Evolutionary conservation across 2,329 filamentous ascomycete genomes (phyloP).

Genomic region (Fusarium mangiferae): DNA sequence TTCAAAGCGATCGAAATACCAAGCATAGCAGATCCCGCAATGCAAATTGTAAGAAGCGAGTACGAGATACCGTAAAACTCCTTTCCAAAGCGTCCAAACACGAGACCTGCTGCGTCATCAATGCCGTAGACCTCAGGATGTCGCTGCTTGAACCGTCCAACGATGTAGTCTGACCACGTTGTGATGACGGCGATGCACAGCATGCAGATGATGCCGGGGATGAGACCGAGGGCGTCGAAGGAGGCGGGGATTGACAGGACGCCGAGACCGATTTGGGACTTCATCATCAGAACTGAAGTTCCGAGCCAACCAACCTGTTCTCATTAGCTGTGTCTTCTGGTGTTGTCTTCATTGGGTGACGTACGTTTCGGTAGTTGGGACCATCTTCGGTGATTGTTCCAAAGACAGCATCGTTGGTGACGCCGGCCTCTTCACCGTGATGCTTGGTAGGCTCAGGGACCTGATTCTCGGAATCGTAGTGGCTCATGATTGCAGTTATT

Average conservation of each 20-base stretch:
- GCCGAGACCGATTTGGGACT: slow-evolving; percentile 57
- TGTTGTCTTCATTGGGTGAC: not conserved
- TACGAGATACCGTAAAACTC: slow-evolving; percentile 53
- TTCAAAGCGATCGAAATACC: slow-evolving; percentile 54
- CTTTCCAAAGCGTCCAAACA: slow-evolving; percentile 59
- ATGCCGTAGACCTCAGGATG: slow-evolving; percentile 64
- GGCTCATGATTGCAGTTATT: slow-evolving; percentile 15
- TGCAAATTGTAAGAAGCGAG: slow-evolving; percentile 48
- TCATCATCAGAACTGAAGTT: slow-evolving; percentile 59
- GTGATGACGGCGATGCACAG: slow-evolving; percentile 55
- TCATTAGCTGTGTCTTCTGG: not conserved
- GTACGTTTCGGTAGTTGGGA: slow-evolving; percentile 48
- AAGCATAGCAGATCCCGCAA: slow-evolving; percentile 35
- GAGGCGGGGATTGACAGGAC: slow-evolving; percentile 60
- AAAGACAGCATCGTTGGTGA: slow-evolving; percentile 46
- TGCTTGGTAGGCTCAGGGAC: slow-evolving; percentile 15
- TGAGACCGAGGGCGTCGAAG: slow-evolving; percentile 59
- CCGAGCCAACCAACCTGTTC: slow-evolving; percentile 56
- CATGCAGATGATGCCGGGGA: slow-evolving; percentile 59
- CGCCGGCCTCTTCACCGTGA: not conserved
- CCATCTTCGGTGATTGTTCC: slow-evolving; percentile 45
- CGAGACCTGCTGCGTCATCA: slow-evolving; percentile 60
- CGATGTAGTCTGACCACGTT: slow-evolving; percentile 60
- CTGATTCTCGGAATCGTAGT: slow-evolving; percentile 32
- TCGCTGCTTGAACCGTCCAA: slow-evolving; percentile 62